These are phyloP conservation scores for Lachnellula hyalina DNA, from an alignment of 2,329 filamentous ascomycete genomes.

Conservation along the genomic window DNA sequence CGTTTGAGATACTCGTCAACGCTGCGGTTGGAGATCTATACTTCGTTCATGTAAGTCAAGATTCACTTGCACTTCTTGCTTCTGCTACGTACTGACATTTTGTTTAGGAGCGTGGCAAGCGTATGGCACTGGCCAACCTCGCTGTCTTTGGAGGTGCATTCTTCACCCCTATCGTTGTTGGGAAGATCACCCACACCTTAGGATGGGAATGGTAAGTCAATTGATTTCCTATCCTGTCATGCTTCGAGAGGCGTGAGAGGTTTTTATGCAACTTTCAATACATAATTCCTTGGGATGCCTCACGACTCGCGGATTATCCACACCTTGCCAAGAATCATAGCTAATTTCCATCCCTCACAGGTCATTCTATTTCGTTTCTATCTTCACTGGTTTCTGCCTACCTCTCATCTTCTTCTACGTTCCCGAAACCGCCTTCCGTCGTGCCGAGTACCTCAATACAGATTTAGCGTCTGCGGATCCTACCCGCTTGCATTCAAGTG, in stretches of 20 bases:
- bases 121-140: slow-evolving; percentile 78
- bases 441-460: slow-evolving; percentile 63
- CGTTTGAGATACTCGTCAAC: slow-evolving; percentile 87
- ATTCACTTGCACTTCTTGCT: background rate
- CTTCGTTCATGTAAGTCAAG: slow-evolving; percentile 68
- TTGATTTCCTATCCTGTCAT: background rate
- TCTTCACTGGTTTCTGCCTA: slow-evolving; percentile 68
- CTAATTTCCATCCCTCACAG: slow-evolving; percentile 39
- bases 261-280: no score
- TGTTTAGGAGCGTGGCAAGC: slow-evolving; percentile 62
- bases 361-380: slow-evolving; percentile 84
- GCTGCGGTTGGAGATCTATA: slow-evolving; percentile 86
- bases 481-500: slow-evolving; percentile 4
- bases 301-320: background rate
- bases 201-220: slow-evolving; percentile 40
- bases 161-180: slow-evolving; percentile 82
- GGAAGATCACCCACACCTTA: slow-evolving; percentile 71
- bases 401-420: slow-evolving; percentile 71
- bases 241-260: background rate
- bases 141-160: slow-evolving; percentile 68
- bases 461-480: slow-evolving; percentile 45
- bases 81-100: background rate
- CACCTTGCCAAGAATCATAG: no score
- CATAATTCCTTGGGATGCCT: no score
- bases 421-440: slow-evolving; percentile 76